phyloP scores from a whole-genome alignment of 495 filamentous ascomycete species.

The Thermothielavioides terrestris region DNA sequence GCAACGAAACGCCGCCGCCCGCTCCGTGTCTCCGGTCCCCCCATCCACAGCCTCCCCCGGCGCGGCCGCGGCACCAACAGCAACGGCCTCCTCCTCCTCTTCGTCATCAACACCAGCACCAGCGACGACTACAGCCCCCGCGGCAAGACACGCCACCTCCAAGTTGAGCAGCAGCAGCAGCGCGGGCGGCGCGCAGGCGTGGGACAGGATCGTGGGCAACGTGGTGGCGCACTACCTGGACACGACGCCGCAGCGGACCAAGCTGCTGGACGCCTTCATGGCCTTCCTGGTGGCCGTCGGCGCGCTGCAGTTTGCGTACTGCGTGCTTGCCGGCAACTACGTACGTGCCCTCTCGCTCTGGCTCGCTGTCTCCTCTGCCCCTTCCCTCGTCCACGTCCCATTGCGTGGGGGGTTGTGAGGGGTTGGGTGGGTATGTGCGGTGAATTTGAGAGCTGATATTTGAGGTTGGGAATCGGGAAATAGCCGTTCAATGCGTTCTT shows the following conservation, averaged over 20 bases:
- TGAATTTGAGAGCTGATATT: too few relatives aligned
- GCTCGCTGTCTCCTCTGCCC: neutral
- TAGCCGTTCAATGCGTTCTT: constrained; percentile 99
- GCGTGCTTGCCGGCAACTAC: constrained; percentile 86
- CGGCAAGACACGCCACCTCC: neutral
- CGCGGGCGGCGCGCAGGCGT: constrained; percentile 20
- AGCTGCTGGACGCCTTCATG: constrained; percentile 90
- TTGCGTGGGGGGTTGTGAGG: neutral
- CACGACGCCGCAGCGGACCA: constrained; percentile 77
- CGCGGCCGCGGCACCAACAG: constrained; percentile 15
- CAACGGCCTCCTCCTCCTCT: constrained; percentile 15
- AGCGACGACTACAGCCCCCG: neutral
- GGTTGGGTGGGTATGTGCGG: too few relatives aligned
- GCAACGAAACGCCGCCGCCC: constrained; percentile 15
- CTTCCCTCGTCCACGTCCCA: too few relatives aligned
- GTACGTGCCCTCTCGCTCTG: constrained; percentile 53
- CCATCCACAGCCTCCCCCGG: constrained; percentile 13
- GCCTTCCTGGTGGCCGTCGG: constrained; percentile 79
- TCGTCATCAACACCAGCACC: constrained; percentile 4
- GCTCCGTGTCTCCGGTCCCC: constrained; percentile 15
- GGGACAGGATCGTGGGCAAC: constrained; percentile 41
- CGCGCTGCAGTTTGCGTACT: constrained; percentile 87
- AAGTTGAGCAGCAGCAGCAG: constrained; percentile 10
- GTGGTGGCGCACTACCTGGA: constrained; percentile 69
- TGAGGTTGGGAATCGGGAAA: neutral